Conservation (phyloP, 306 rosid species). For the Prunus padus region DNA sequence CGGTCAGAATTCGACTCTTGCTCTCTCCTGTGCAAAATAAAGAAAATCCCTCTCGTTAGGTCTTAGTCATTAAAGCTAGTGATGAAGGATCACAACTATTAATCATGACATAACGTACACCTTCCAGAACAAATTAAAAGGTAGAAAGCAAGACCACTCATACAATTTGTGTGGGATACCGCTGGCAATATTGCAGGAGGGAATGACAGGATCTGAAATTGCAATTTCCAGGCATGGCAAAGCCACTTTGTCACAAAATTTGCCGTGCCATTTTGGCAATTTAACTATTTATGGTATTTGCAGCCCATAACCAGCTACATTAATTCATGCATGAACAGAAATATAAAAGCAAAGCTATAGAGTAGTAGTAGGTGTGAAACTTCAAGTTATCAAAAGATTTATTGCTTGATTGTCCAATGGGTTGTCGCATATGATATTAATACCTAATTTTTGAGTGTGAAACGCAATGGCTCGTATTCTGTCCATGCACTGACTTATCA, state of each 20-base stretch:
- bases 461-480: slow-evolving; percentile 78
- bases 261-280: not conserved
- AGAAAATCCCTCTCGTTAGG: not conserved
- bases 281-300: slow-evolving; percentile 17
- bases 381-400: not conserved
- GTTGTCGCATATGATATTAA: not conserved
- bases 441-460: slow-evolving; percentile 42
- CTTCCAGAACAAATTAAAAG: slow-evolving; percentile 29
- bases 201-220: not conserved
- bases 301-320: not conserved
- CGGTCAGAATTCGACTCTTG: not conserved
- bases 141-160: slow-evolving; percentile 26
- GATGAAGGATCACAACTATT: slow-evolving; percentile 45
- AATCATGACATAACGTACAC: slow-evolving; percentile 45
- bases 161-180: slow-evolving; percentile 23
- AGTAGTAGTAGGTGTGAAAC: not conserved
- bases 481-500: slow-evolving; percentile 69
- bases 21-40: not conserved
- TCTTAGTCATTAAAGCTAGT: not conserved
- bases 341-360: not conserved
- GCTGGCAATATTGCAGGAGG: not conserved
- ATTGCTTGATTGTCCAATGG: not conserved
- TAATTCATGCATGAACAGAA: not conserved
- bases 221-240: not conserved
- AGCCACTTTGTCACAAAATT: not conserved